Evolutionary conservation across 2,329 filamentous ascomycete species (phyloP), one percentile per base, ranked within the genome.

Genomic region (Phyllosticta capitalensis): DNA sequence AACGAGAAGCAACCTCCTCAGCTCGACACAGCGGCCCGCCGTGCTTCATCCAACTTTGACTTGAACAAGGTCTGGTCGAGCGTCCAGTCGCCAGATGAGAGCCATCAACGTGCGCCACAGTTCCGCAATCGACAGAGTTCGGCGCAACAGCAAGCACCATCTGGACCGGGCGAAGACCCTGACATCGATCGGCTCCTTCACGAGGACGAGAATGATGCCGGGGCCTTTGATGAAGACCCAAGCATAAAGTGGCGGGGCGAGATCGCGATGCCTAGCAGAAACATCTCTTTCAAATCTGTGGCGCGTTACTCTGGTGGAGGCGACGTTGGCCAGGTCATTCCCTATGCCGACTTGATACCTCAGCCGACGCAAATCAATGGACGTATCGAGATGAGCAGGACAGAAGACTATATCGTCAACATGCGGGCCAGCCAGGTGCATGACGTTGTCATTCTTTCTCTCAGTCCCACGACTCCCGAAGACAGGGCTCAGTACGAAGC

Each of bases 151-250:
- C 49, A 50, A 19, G 49, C 52, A 28, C 17, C 69, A 58, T 74
- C 77, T 38, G 63, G 61, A 21, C 72, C 74, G 50, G 64, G 72
- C 65, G 84, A 88, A 14, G 92, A 99, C 71, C 83, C 89, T 2
- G 94, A 97, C 62, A 89, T 99, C 20, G 94, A 99, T 71, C 84
- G 90, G 49, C 79, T 99, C 65, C 82, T 97, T 7, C 83, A 92
- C 67, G 90, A 89, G 61, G 85, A 96, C 62, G 88, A 89, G 59
- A 85, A 86, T 26, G 88, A 88, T 53, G 83, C 88, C 14, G 92
- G 89, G 1, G 88, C 89, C 1, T 95, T 95, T 70, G 71, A 94
- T 63, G 84, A 86, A 62, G 82, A 92, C 64, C 86, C 88, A 0
- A 83, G 85, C 53, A 79, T 89, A 91, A 61, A 79, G 64, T 70